Conservation (phyloP, 495 filamentous ascomycete genomes). For the Penicillium daleae region DNA sequence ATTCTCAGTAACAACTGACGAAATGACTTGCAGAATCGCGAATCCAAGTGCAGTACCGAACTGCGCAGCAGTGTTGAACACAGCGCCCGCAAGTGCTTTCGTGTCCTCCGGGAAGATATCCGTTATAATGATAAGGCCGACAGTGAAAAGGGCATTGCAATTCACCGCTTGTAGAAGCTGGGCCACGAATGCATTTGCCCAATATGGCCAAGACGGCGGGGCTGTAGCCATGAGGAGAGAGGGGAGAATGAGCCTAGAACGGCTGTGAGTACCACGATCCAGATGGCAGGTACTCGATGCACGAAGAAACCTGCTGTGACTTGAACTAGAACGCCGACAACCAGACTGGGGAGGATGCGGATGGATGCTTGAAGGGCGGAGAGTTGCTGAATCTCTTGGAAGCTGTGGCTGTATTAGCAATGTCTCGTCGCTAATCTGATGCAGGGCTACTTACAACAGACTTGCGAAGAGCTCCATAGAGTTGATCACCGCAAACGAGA, state of each 20-base stretch:
- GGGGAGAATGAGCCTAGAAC: slow-evolving; percentile 24
- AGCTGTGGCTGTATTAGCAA: slow-evolving; percentile 21
- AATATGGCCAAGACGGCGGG: slow-evolving; percentile 28
- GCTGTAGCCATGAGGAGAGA: slow-evolving; percentile 37
- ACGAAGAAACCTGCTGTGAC: slow-evolving; percentile 26
- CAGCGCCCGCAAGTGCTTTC: slow-evolving; percentile 6
- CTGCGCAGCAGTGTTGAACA: slow-evolving; percentile 10
- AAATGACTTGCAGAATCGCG: slow-evolving; percentile 12
- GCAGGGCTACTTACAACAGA: slow-evolving; percentile 37
- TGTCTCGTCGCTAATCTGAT: too few relatives aligned
- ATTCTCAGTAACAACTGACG: slow-evolving; percentile 10
- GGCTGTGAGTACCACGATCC: slow-evolving; percentile 22
- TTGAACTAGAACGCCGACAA: slow-evolving; percentile 30
- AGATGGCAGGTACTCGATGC: slow-evolving; percentile 23
- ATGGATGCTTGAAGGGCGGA: slow-evolving; percentile 43
- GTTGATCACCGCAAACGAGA: slow-evolving; percentile 55
- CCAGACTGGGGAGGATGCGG: slow-evolving; percentile 32
- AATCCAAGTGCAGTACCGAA: slow-evolving; percentile 8
- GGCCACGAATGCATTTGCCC: slow-evolving; percentile 31
- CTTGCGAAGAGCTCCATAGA: slow-evolving; percentile 46
- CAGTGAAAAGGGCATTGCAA: slow-evolving; percentile 48
- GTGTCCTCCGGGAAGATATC: slow-evolving; percentile 12
- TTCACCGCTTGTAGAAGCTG: slow-evolving; percentile 16
- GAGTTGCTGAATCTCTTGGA: slow-evolving; percentile 53
- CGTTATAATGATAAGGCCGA: slow-evolving; percentile 48